A percentile compares a stretch with the other conserved stretches of the same genome.
These are phyloP conservation scores for Teratosphaeriaceae sp. DNA, from an alignment of 2,329 filamentous ascomycete species.

Conservation along the genomic window DNA sequence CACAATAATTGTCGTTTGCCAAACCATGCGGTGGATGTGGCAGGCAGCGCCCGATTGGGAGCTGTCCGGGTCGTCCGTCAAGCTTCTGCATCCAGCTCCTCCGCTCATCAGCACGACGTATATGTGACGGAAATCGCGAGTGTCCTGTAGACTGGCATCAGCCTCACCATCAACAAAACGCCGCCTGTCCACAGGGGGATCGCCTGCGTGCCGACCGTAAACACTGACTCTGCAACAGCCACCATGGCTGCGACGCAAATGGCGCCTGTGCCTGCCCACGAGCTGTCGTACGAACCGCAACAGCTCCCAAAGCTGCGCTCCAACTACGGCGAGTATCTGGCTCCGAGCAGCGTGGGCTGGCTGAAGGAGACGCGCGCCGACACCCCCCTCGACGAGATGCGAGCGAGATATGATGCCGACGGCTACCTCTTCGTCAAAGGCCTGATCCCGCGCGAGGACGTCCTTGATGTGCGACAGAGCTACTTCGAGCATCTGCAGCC, in stretches of 20 bases:
- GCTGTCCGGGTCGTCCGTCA: too few species aligned
- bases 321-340: conserved; percentile 23
- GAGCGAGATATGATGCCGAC: conserved; percentile 31
- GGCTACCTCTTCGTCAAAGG: conserved; percentile 40
- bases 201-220: too few species aligned
- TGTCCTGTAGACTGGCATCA: too few species aligned
- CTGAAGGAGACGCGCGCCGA: conserved; percentile 28
- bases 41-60: too few species aligned
- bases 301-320: conserved; percentile 23
- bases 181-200: too few species aligned
- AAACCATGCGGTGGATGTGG: too few species aligned
- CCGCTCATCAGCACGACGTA: too few species aligned
- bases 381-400: conserved; percentile 34
- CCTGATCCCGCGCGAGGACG: conserved; percentile 36
- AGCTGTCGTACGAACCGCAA: conserved; percentile 17
- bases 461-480: conserved; percentile 34
- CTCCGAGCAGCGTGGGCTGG: conserved; percentile 24
- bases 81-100: too few species aligned
- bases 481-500: conserved; percentile 36
- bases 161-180: too few species aligned
- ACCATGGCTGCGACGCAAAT: conserved; percentile 14
- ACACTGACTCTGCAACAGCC: not conserved
- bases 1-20: too few species aligned
- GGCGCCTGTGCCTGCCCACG: conserved; percentile 19
- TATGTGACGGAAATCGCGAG: too few species aligned